phyloP scores from a whole-genome alignment of 345 rosid species.

The Citrus hindsii region DNA sequence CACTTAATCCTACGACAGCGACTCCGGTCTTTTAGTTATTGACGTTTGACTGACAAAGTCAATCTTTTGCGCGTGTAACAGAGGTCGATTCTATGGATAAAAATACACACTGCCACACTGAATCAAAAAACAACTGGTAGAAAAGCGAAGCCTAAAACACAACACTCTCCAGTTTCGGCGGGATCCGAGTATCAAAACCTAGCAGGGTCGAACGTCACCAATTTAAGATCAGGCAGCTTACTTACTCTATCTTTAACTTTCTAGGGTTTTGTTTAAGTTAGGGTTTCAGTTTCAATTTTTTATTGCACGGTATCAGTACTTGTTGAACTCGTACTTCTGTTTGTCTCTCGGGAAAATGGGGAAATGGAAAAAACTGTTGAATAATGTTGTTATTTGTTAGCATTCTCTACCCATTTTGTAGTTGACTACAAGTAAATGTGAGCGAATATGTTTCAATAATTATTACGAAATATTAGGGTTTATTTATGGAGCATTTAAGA shows the following conservation, averaged over 20 bases:
- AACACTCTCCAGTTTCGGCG: slow-evolving; percentile 13
- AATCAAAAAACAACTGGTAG: not conserved
- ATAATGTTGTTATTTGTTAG: not conserved
- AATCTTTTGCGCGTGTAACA: not conserved
- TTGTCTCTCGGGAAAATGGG: not conserved
- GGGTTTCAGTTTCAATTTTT: not conserved
- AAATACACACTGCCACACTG: not conserved
- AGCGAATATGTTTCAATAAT: not conserved
- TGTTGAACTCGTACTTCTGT: not conserved
- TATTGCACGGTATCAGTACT: not conserved
- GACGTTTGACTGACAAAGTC: not conserved
- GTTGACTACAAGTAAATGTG: not conserved
- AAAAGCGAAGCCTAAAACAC: not conserved
- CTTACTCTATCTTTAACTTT: not conserved
- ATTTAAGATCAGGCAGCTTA: slow-evolving; percentile 7
- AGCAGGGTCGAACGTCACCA: not conserved
- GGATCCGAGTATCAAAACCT: slow-evolving; percentile 20
- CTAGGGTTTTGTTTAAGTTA: not conserved
- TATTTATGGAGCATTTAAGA: not conserved
- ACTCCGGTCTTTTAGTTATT: not conserved
- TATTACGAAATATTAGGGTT: not conserved
- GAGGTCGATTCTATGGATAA: not conserved
- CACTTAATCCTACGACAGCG: not conserved
- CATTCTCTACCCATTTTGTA: not conserved
- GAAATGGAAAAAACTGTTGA: not conserved